Evolutionary conservation across 2,329 filamentous ascomycete species (phyloP).

Genomic region (Colletotrichum scovillei): DNA sequence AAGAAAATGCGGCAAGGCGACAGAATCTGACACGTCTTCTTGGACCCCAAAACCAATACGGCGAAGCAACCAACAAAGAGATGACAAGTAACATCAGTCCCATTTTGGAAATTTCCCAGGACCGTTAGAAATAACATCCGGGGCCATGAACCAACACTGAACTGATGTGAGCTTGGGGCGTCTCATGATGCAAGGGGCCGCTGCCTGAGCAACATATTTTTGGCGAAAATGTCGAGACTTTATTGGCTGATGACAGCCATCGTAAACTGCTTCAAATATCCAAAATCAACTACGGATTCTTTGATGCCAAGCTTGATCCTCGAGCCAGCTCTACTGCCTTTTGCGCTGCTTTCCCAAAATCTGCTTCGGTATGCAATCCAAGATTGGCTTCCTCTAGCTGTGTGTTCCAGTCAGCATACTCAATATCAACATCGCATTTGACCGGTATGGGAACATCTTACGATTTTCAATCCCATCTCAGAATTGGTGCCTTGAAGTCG

Average conservation of each 20-base stretch:
- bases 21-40: no score
- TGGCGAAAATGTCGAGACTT: not conserved
- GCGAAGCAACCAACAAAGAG: no score
- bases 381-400: slow-evolving; percentile 50
- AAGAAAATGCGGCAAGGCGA: not conserved
- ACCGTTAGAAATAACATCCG: no score
- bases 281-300: not conserved
- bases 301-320: not conserved
- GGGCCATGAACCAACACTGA: no score
- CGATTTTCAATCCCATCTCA: slow-evolving; percentile 52
- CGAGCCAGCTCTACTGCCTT: slow-evolving; percentile 48
- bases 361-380: slow-evolving; percentile 51
- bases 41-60: no score
- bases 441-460: slow-evolving; percentile 39
- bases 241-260: not conserved
- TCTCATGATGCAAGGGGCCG: no score
- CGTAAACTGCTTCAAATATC: not conserved
- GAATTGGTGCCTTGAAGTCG: slow-evolving; percentile 60
- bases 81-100: no score
- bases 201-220: no score
- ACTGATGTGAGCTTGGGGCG: no score
- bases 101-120: no score
- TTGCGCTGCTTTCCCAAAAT: slow-evolving; percentile 50
- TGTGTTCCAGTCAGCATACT: not conserved
- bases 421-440: no score